Evolutionary conservation across 164 flowering plant genomes (phyloP).

Genomic region (Magnolia officinalis): DNA sequence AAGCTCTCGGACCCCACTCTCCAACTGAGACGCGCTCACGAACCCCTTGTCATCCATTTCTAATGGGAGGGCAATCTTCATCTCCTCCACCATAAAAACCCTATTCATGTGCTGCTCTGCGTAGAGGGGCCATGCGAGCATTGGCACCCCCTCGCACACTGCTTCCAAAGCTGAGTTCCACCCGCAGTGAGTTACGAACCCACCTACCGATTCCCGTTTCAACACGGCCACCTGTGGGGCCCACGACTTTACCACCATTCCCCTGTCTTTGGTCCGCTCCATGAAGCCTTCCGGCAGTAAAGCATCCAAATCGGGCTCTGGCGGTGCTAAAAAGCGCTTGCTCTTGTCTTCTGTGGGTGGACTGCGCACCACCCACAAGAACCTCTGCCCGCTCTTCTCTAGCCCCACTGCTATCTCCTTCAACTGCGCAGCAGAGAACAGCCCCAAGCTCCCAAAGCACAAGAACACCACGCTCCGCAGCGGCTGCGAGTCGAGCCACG

Average conservation of each 20-base stretch:
- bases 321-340: too few relatives aligned
- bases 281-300: slow-evolving; percentile 37
- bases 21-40: slow-evolving; percentile 30
- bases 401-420: slow-evolving; percentile 42
- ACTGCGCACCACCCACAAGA: slow-evolving; percentile 46
- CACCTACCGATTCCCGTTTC: slow-evolving; percentile 34
- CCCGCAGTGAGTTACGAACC: slow-evolving; percentile 48
- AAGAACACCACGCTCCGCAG: slow-evolving; percentile 36
- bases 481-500: slow-evolving; percentile 43
- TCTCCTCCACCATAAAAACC: slow-evolving; percentile 29
- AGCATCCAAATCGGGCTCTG: slow-evolving; percentile 17
- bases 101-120: slow-evolving; percentile 38
- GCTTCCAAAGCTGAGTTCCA: slow-evolving; percentile 48
- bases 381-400: slow-evolving; percentile 36
- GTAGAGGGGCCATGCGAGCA: slow-evolving; percentile 49
- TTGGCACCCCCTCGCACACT: slow-evolving; percentile 39
- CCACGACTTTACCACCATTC: slow-evolving; percentile 39
- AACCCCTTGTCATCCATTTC: slow-evolving; percentile 19
- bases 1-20: slow-evolving; percentile 16
- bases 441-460: slow-evolving; percentile 43
- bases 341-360: slow-evolving; percentile 21
- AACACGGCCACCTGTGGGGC: slow-evolving; percentile 43
- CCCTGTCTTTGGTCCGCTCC: slow-evolving; percentile 26
- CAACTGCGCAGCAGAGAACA: slow-evolving; percentile 28
- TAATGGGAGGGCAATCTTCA: slow-evolving; percentile 28